Base-by-base conservation (phyloP, 495 filamentous ascomycete genomes). In the Aspergillus cristatus region DNA sequence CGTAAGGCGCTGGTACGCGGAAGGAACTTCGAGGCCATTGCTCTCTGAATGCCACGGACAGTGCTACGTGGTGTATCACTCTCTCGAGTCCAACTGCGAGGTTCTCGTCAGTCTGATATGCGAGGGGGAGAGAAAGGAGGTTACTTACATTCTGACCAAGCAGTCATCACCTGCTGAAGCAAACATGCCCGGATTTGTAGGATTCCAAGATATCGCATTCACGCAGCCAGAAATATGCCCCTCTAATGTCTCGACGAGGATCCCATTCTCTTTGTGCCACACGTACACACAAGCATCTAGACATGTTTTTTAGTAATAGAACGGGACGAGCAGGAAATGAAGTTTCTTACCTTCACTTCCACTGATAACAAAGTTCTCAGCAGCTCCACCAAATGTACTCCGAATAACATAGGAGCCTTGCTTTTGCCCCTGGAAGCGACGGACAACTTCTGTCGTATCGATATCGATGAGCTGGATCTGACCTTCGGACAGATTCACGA, bases 171-270 rank as follows among this genome's bases (percentile, higher is more conserved):
- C 90, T 41, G 84, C 88, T 8, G 86, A 85, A 6, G 88, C 91
- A 58, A 95, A 94, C 72, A 95, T 81, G 42, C 74, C 73, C 3
- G 86, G 79, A 54, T 94, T 71, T 2, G 63, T 66, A 1, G 89
- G 87, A 47, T 89, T 93, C 91, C 91, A 98, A 6, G 83, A 72
- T 24, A 94, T 83, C n/a, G 86, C 72, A 59, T 95, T 98, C 37
- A 93, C 90, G 37, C 76, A 82, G 8, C 86, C 81, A 6, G 74
- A 67, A 0, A 55, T 58, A 46, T 97, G 90, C 0, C 79, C 89
- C 11, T 81, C 74, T 13, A 95, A 63, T 22, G 71, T 78, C 48
- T 86, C 83, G 6, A 98, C 76, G 3, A 83, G 68, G 2, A 66
- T 67, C 2, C 82, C 86, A 20, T 79, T 89, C 29, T 80, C 72